Conservation (phyloP, 2,329 filamentous ascomycete species). For the Beauveria varroae region DNA sequence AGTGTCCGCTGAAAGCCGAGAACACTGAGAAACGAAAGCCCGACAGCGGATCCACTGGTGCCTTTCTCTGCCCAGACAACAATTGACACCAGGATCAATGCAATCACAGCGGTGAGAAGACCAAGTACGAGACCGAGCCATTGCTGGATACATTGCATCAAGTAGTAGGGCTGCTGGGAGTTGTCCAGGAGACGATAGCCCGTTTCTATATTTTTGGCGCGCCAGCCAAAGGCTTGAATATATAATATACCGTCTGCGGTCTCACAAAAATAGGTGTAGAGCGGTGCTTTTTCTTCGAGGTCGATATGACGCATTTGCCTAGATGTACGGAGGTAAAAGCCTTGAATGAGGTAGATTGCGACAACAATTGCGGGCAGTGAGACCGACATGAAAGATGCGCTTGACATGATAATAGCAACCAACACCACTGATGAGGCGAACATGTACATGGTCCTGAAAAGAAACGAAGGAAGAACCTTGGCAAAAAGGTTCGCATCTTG, state of each 20-base stretch:
- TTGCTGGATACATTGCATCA: neutral
- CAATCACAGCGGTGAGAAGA: neutral
- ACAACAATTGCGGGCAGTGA: neutral
- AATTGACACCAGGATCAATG: neutral
- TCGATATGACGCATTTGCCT: neutral
- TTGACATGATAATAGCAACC: neutral
- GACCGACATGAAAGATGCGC: neutral
- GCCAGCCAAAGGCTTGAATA: conserved; percentile 1
- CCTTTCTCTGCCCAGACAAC: neutral
- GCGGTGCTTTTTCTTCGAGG: neutral
- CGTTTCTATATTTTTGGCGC: neutral
- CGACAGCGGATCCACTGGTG: neutral
- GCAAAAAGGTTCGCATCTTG: neutral
- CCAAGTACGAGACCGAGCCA: neutral
- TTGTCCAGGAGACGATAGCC: neutral
- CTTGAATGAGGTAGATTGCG: neutral
- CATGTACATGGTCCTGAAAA: neutral
- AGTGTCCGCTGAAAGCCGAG: neutral
- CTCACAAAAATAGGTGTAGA: neutral
- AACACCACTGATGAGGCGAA: neutral
- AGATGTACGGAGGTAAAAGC: conserved; percentile 5
- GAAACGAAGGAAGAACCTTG: neutral
- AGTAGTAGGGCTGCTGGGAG: neutral
- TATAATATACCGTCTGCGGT: neutral
- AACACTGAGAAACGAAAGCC: neutral